Evolutionary conservation across 2,329 filamentous ascomycete genomes (phyloP), one percentile per base, ranked within the genome.

Genomic region (Colletotrichum incanum): DNA sequence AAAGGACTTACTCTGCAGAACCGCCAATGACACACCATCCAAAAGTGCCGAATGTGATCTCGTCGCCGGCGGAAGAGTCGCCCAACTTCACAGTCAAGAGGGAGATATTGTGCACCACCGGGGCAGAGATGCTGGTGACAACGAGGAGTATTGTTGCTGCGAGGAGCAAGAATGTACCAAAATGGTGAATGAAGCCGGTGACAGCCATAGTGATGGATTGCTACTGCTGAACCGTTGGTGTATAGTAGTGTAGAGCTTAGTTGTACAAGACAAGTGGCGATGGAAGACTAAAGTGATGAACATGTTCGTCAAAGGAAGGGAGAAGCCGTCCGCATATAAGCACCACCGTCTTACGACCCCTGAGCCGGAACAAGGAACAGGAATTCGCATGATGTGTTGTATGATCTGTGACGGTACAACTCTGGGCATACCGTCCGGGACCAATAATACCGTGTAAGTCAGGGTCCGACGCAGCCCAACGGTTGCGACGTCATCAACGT

Each of bases 161-260:
- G 68, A 92, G 84, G 60, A 92, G 84, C 76, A 91, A 79, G 75
- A 89, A 86, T 37, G 88, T 87, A 79, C 89, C 90, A 65, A 91
- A 79, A 78, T 90, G 86, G 80, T 90, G 88, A 74, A 90, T 80
- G 75, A 86, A 84, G 71, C 82, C 83, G 68, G 85, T 86, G 74
- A 84, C 74, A 65, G 84, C 86, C 86, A 88, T 88, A 67, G 63
- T 83, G 78, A 75, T 71, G 58, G 60, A 65, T 63, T 75, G 50
- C 45, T 65, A 66, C 37, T 71, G 72, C 52, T 58, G 41, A 45
- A 39, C 43, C 47, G 43, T 60, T 55, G 45, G 55, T 39, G 34
- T 39, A 34, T 34, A 8, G 56, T 63, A 23, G 28, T 61, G 34
- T 73, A 39, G 8, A 31, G 26, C 31, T 70, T 14, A 28, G 39